Evolutionary conservation across 148 eudicot genomes (phyloP), one percentile per base, ranked within the genome.

Genomic region (Arbutus unedo): DNA sequence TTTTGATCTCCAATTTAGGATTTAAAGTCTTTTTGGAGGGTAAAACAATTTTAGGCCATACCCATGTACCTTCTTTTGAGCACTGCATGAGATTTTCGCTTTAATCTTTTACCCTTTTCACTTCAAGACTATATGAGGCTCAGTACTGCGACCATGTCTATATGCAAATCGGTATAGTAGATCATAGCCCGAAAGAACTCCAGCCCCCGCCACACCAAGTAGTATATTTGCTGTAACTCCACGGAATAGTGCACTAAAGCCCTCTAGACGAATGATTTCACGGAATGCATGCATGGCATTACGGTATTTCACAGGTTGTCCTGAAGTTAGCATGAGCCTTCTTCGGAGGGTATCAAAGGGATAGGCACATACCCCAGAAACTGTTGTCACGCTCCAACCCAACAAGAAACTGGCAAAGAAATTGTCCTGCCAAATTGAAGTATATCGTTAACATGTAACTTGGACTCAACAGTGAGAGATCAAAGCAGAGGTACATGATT

Each of bases 281-380:
- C 74, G 84, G 13, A 92, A 88, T 56, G 97, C 97, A 81, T 95
- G 98, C 78, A 87, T 11, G 50, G 93, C 76, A 72, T 85, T 91
- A 31, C 85, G 90, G 77, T 95, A 95, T 87, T 93, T 95, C 44
- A 87, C 38, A 4, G 93, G 85, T 23, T 95, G 94, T 74, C 98
- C 98, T 62, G 97, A 95, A 15, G 98, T 95, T 80, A 95, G 91
- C 98, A 95, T 95, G 97, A 95, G 93, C 87, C 98, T 91, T 72
- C 98, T 85, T 73, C 98, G 89, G 60, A 95, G 41, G 49, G 98
- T 95, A 83, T 95, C 98, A 85, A 95, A 95, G 18, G 98, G 98
- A 85, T 95, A 95, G 64, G 94, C 95, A 86, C 97, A 92, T 9
- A 95, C 89, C 70, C 98, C 98, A 70, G 97, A 92, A 82, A 88